phyloP scores from a whole-genome alignment of 2,329 filamentous ascomycete genomes.

The Paracoccidioides lutzii region DNA sequence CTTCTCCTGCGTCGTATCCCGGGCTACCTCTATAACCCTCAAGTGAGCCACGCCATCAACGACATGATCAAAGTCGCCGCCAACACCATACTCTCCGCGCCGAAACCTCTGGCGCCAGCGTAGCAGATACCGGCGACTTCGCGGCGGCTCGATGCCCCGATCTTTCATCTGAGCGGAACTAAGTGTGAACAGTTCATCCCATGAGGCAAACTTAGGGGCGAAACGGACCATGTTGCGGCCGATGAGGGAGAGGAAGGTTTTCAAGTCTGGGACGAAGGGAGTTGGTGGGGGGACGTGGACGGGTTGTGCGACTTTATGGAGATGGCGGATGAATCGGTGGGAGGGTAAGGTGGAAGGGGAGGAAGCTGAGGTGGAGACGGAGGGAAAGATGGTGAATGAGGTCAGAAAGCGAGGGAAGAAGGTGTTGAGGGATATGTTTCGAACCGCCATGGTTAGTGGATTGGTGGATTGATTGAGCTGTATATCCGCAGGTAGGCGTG shows the following conservation, averaged over 20 bases:
- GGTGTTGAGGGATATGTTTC: conserved; percentile 2
- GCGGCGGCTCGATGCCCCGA: conserved; percentile 74
- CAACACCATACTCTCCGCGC: conserved; percentile 62
- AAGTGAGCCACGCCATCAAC: conserved; percentile 46
- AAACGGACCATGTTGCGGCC: conserved; percentile 75
- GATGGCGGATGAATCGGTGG: conserved; percentile 25
- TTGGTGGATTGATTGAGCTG: not conserved
- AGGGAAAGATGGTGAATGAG: conserved; percentile 15
- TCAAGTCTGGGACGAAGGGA: conserved; percentile 71
- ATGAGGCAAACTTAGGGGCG: conserved; percentile 73
- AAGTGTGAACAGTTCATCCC: conserved; percentile 80
- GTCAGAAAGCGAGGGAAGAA: conserved; percentile 9
- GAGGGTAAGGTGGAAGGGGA: conserved; percentile 18
- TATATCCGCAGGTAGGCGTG: not conserved
- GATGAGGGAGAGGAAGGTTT: conserved; percentile 80
- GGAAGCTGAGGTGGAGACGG: conserved; percentile 18
- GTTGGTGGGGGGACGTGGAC: conserved; percentile 55
- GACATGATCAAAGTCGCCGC: conserved; percentile 71
- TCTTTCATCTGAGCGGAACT: conserved; percentile 65
- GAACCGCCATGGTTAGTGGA: conserved; percentile 4
- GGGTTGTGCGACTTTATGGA: conserved; percentile 29
- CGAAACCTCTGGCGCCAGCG: conserved; percentile 79
- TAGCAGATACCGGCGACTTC: conserved; percentile 69
- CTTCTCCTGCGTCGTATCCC: conserved; percentile 17
- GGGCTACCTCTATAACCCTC: conserved; percentile 42